phyloP scores from a whole-genome alignment of 176 grass and related monocot species.

The Juncus inflexus region DNA sequence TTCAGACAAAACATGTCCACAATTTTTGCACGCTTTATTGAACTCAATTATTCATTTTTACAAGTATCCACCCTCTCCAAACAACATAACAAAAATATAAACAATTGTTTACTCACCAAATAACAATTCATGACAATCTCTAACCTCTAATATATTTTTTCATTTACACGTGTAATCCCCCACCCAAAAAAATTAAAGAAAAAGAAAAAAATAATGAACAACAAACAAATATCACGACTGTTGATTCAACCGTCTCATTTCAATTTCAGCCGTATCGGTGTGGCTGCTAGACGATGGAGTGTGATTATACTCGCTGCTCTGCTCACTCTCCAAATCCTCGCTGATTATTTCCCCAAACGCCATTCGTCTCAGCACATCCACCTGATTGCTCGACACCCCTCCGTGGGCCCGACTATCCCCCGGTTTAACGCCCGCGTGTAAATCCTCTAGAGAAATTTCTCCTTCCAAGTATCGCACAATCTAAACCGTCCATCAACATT shows the following conservation, averaged over 20 bases:
- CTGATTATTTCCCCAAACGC: constrained; percentile 54
- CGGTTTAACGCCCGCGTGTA: constrained; percentile 61
- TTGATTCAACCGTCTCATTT: constrained; percentile 6
- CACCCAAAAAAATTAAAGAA: constrained; percentile 12
- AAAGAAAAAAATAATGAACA: background rate
- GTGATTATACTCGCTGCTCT: constrained; percentile 43
- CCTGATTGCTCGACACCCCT: constrained; percentile 32
- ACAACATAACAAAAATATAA: background rate
- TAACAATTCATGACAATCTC: background rate
- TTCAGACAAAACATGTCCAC: no score
- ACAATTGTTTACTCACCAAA: background rate
- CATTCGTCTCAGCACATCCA: constrained; percentile 51
- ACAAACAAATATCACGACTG: background rate
- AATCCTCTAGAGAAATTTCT: constrained; percentile 67
- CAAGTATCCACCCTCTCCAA: background rate
- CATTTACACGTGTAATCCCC: constrained; percentile 6
- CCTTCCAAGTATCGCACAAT: constrained; percentile 81
- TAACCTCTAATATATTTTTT: background rate
- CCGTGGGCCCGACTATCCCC: constrained; percentile 52
- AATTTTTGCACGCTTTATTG: no score
- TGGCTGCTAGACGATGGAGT: constrained; percentile 34
- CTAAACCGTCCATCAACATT: constrained; percentile 19
- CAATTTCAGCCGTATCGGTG: constrained; percentile 37
- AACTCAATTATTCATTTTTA: background rate
- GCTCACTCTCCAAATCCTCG: constrained; percentile 60